These are phyloP conservation scores for Fusarium nodosum DNA, from an alignment of 2,329 filamentous ascomycete species.

Conservation along the genomic window DNA sequence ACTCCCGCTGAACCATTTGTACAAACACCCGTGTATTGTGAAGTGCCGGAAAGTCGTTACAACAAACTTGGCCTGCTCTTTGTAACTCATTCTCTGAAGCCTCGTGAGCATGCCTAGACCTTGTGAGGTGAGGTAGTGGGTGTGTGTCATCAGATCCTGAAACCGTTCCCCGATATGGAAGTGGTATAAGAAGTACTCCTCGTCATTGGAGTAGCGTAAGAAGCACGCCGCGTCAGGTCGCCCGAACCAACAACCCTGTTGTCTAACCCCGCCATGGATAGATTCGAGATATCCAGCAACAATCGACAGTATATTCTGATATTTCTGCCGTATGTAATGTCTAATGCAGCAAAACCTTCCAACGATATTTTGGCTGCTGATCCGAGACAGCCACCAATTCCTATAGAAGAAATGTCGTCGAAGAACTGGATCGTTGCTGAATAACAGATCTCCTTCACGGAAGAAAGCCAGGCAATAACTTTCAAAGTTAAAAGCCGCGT, in stretches of 20 bases:
- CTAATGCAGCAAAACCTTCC: not conserved
- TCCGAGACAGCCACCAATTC: not conserved
- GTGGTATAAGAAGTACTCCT: not conserved
- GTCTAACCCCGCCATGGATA: not conserved
- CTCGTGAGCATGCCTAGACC: not conserved
- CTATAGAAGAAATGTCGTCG: not conserved
- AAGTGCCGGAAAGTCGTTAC: not conserved
- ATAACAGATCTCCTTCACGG: not conserved
- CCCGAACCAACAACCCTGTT: not conserved
- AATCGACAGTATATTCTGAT: not conserved
- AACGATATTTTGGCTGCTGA: not conserved
- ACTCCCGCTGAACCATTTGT: too few species aligned
- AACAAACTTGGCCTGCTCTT: not conserved
- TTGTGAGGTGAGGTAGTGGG: not conserved
- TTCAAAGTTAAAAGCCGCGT: not conserved
- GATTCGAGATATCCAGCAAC: not conserved
- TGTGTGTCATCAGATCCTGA: not conserved
- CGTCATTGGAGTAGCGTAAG: not conserved
- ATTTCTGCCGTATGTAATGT: not conserved
- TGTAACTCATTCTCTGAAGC: not conserved
- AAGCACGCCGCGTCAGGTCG: not conserved
- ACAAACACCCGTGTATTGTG: too few species aligned
- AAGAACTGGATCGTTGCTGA: accelerated
- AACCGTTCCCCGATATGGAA: not conserved
- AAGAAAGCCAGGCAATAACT: not conserved